Evolutionary conservation across 2,329 filamentous ascomycete genomes (phyloP).

Genomic region (Hirsutella minnesotensis): DNA sequence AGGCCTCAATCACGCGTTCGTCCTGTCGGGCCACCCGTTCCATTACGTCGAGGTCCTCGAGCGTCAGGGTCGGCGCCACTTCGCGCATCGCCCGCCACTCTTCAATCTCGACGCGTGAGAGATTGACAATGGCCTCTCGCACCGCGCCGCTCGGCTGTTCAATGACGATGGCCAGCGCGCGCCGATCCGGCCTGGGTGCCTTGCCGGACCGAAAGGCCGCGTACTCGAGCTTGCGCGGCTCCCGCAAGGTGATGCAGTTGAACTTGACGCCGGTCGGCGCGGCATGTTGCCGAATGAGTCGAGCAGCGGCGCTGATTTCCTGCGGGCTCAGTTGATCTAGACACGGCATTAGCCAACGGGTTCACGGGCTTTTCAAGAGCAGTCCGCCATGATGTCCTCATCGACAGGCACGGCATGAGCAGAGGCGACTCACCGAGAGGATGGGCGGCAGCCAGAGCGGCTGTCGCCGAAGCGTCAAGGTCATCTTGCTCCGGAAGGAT

Average conservation of each 20-base stretch:
- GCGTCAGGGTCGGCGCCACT: constrained; percentile 48
- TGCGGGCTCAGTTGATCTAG: constrained; percentile 40
- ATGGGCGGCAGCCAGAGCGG: constrained; percentile 11
- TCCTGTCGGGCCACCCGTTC: constrained; percentile 58
- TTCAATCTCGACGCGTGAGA: constrained; percentile 28
- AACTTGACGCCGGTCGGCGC: constrained; percentile 23
- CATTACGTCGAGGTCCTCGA: constrained; percentile 69
- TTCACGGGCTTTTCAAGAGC: background rate
- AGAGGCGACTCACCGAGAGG: background rate
- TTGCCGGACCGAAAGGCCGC: constrained; percentile 43
- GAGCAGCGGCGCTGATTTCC: constrained; percentile 38
- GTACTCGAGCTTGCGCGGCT: constrained; percentile 52
- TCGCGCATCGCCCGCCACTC: constrained; percentile 32
- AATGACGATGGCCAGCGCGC: constrained; percentile 36
- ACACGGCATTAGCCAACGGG: background rate
- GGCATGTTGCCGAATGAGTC: constrained; percentile 31
- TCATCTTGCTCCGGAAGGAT: constrained; percentile 30
- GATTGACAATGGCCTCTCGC: constrained; percentile 40
- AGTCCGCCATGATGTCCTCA: no score
- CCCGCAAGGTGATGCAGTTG: constrained; percentile 56
- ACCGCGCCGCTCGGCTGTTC: constrained; percentile 26
- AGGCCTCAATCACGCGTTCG: constrained; percentile 65
- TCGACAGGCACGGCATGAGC: no score
- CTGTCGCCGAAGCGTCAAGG: constrained; percentile 21
- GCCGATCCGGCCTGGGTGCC: constrained; percentile 35